These are phyloP conservation scores for Nakazawaea sp. DNA, from an alignment of 805 yeast genomes.

Conservation along the genomic window DNA sequence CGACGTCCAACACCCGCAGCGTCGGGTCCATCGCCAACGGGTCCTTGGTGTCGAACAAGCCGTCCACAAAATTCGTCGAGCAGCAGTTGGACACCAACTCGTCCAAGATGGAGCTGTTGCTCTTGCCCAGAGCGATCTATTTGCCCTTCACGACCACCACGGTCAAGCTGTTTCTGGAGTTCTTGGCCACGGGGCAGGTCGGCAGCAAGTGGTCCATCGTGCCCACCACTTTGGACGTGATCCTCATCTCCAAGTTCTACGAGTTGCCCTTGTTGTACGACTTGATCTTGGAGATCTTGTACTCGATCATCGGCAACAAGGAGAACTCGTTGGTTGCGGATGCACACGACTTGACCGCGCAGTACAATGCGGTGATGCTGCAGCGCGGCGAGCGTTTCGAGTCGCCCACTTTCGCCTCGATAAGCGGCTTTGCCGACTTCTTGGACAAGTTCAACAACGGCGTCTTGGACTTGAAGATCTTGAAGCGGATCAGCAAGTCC, in stretches of 20 bases:
- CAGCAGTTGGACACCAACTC: slow-evolving; percentile 11
- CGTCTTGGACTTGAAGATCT: slow-evolving; percentile 44
- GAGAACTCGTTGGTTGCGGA: slow-evolving; percentile 43
- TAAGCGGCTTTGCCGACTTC: slow-evolving; percentile 48
- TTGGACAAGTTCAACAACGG: slow-evolving; percentile 63
- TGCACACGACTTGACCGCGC: slow-evolving; percentile 26
- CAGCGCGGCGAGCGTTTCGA: slow-evolving; percentile 13
- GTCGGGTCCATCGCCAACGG: background rate
- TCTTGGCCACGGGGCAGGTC: slow-evolving; percentile 72
- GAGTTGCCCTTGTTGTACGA: slow-evolving; percentile 68
- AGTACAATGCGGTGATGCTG: slow-evolving; percentile 11
- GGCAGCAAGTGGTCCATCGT: slow-evolving; percentile 68
- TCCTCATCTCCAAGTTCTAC: slow-evolving; percentile 56
- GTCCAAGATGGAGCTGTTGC: slow-evolving; percentile 46
- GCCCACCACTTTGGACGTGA: slow-evolving; percentile 61
- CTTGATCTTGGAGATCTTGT: slow-evolving; percentile 59
- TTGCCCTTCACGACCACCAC: slow-evolving; percentile 60
- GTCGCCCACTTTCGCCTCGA: slow-evolving; percentile 12
- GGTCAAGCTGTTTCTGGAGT: slow-evolving; percentile 62
- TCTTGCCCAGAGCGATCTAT: slow-evolving; percentile 62
- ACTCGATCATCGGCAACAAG: slow-evolving; percentile 62
- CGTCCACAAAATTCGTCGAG: slow-evolving; percentile 7
- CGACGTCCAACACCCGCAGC: background rate
- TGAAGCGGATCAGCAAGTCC: slow-evolving; percentile 39
- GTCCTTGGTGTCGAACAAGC: slow-evolving; percentile 5